Conservation (phyloP, 1,284 basidiomycete species). For the Cryptococcus sp. region DNA sequence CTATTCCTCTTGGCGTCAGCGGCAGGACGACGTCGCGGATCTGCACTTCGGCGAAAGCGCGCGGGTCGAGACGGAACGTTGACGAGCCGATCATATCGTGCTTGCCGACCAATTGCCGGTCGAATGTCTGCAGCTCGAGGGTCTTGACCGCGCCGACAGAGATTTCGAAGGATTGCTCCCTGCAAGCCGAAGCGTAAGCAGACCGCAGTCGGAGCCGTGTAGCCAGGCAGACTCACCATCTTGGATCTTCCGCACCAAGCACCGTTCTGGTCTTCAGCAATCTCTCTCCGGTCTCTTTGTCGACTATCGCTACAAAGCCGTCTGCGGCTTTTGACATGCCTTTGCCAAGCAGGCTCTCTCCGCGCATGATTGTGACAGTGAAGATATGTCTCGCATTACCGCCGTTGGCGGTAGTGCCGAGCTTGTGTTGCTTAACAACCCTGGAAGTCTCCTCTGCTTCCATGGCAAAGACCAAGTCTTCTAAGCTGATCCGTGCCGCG, state of each 20-base stretch:
- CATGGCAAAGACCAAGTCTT: constrained; percentile 45
- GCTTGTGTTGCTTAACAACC: constrained; percentile 38
- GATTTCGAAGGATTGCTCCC: constrained; percentile 50
- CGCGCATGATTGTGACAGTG: constrained; percentile 42
- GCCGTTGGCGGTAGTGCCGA: constrained; percentile 8
- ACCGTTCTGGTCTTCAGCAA: constrained; percentile 51
- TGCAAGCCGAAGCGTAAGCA: constrained; percentile 9
- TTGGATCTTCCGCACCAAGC: constrained; percentile 47
- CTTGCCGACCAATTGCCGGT: constrained; percentile 51
- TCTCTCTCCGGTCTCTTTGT: constrained; percentile 38
- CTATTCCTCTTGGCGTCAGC: constrained; percentile 42
- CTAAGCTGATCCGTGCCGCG: constrained; percentile 41
- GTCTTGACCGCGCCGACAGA: constrained; percentile 32
- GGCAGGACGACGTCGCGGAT: constrained; percentile 46
- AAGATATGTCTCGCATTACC: constrained; percentile 33
- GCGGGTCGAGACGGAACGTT: constrained; percentile 47
- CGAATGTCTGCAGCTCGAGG: constrained; percentile 44
- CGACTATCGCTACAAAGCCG: constrained; percentile 42
- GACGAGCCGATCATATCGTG: constrained; percentile 47
- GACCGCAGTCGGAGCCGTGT: neutral
- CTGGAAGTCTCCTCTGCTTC: constrained; percentile 48
- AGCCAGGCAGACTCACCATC: constrained; percentile 34
- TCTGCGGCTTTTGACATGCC: constrained; percentile 43
- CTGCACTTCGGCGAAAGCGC: constrained; percentile 28
- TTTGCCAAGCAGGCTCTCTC: constrained; percentile 43